These are phyloP conservation scores for Ajuga reptans DNA, from an alignment of 305 asterid genomes.

Conservation along the genomic window DNA sequence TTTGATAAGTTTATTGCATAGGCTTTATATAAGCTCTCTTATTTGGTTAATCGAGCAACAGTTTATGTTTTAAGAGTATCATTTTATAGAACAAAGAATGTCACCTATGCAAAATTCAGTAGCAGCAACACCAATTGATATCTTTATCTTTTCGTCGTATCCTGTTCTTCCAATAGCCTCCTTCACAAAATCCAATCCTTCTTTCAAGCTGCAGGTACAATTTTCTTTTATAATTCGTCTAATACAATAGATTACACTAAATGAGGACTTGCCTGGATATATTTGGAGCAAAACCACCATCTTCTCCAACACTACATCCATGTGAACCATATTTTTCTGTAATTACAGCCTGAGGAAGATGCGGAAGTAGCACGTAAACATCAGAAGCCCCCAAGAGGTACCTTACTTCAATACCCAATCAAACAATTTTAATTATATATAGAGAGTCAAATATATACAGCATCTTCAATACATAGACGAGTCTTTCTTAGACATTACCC, in stretches of 20 bases:
- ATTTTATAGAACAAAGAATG: conserved; percentile 15
- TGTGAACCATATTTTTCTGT: conserved; percentile 60
- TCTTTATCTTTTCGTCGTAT: conserved; percentile 73
- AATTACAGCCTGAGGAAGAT: conserved; percentile 70
- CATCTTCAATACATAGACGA: neutral
- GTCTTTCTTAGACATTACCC: neutral
- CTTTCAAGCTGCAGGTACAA: conserved; percentile 63
- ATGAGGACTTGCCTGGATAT: conserved; percentile 65
- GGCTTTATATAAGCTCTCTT: neutral
- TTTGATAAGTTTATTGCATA: neutral
- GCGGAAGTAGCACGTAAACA: conserved; percentile 15
- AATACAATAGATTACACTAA: conserved; percentile 15
- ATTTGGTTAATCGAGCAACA: conserved; percentile 11
- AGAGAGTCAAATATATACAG: neutral
- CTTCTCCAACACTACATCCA: conserved; percentile 95
- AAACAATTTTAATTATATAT: too few relatives aligned
- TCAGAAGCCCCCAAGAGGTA: conserved; percentile 2
- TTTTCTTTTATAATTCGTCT: conserved; percentile 21
- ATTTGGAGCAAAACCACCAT: conserved; percentile 94
- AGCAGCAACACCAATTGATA: conserved; percentile 81
- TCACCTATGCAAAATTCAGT: conserved; percentile 95
- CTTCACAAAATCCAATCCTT: conserved; percentile 85
- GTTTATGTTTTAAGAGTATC: neutral
- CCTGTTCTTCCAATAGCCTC: conserved; percentile 96
- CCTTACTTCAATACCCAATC: neutral